Percentiles rank a stretch among this genome's conserved stretches.
phyloP scores from a whole-genome alignment of 1,284 basidiomycete species.

The Cutaneotrichosporon curvatum region DNA sequence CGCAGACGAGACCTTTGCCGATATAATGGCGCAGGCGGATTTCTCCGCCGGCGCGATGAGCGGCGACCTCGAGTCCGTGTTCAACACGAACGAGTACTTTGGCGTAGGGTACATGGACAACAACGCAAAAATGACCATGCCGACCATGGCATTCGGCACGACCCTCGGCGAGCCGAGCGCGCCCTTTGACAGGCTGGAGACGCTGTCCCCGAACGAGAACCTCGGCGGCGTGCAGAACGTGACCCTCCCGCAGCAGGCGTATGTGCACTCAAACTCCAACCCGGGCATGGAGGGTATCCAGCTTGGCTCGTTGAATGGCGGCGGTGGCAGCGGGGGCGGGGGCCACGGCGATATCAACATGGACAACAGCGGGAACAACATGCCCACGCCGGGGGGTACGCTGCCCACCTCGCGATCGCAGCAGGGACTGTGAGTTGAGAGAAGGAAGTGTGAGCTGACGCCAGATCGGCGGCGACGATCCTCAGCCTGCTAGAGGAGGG shows the following conservation, averaged over 20 bases:
- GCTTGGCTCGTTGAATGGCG: constrained; percentile 1
- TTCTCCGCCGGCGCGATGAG: constrained; percentile 11
- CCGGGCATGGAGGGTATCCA: constrained; percentile 13
- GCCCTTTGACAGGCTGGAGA: constrained; percentile 30
- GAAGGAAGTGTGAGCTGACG: not conserved
- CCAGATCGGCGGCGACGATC: constrained; percentile 42
- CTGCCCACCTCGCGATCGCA: not conserved
- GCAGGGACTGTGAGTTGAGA: constrained; percentile 5
- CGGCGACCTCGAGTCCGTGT: constrained; percentile 37
- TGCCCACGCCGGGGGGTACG: not conserved
- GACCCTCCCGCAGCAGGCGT: constrained; percentile 11
- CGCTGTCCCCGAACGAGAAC: constrained; percentile 26
- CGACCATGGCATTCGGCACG: constrained; percentile 3
- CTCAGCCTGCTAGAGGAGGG: constrained; percentile 44
- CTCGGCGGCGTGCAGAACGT: constrained; percentile 7
- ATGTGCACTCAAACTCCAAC: not conserved
- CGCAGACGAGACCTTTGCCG: constrained; percentile 39
- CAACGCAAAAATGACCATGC: not conserved
- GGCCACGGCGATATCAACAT: constrained; percentile 1
- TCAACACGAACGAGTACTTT: constrained; percentile 43
- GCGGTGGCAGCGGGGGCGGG: constrained; percentile 1
- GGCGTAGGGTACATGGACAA: constrained; percentile 25
- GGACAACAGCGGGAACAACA: not conserved
- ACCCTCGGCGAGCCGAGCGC: constrained; percentile 29
- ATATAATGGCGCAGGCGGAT: constrained; percentile 24